Base-by-base conservation (phyloP, 2,329 filamentous ascomycete species). In the Pseudodiploospora longispora region DNA sequence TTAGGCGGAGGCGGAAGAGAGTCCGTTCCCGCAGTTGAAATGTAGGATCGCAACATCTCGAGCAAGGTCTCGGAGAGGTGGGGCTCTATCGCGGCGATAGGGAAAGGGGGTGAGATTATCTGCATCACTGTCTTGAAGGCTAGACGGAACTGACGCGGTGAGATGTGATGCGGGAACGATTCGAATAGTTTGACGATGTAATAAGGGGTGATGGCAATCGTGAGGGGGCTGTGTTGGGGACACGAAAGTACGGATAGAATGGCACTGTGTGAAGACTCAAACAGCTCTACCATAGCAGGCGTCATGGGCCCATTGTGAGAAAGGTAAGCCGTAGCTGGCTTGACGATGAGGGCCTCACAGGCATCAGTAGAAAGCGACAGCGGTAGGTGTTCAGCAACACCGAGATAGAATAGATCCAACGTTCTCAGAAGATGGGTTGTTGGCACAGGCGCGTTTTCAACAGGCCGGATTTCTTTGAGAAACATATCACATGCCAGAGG, bases 381-480 rank as follows among this genome's bases (percentile, higher is more conserved):
- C 0, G 87, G 82, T 48, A 95, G 81, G 60, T 95, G 87, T 60
- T 95, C 90, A 2, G 86, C 83, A 0, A 83, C 78, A 58, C 94
- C 93, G 50, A 96, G 76, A 64, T 94, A 95, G 68, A 87, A 95
- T 10, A 95, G 75, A 58, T 93, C 85, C n/a, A 91, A 69, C 12
- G 77, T 83, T 46, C 85, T 75, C 52, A 87, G 78, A 2, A 88
- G 68, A 41, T 58, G 59, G 28, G 52, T 58, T 6, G 51, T 48
- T 3, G 54, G 57, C 6, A 52, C 35, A 5, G 51, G 6, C n/a
- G 46, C 5, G 12, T 78, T 46, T 48, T 65, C 54, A 28, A 59
- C 51, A 1, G 69, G 66, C 4, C 75, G 72, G 40, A 84, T 83
- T 19, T 76, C 74, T 48, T 72, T 69, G 27, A 95, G 66, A 54